Conservation (phyloP, 2,329 filamentous ascomycete genomes). For the Xylaria sp. region DNA sequence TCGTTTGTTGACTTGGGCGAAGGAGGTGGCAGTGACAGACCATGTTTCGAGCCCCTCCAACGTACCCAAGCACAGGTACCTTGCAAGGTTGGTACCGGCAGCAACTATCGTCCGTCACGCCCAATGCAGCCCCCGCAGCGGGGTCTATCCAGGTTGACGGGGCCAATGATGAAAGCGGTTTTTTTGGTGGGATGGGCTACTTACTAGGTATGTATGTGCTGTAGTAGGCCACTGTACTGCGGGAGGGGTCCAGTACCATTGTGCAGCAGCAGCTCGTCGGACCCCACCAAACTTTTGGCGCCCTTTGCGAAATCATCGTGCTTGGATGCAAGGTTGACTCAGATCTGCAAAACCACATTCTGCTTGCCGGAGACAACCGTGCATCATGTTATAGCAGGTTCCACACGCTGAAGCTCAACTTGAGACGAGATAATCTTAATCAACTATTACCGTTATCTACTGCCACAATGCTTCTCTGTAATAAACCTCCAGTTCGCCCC, state of each 20-base stretch:
- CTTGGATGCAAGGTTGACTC: constrained; percentile 8
- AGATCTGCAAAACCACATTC: neutral
- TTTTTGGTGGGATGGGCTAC: constrained; percentile 27
- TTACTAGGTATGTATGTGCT: too few relatives aligned
- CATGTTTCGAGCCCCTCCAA: constrained; percentile 7
- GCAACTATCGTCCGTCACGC: neutral
- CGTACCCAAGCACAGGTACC: constrained; percentile 10
- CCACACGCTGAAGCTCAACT: constrained; percentile 3
- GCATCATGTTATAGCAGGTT: constrained; percentile 42
- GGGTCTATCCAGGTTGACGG: constrained; percentile 31
- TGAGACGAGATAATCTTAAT: constrained; percentile 1
- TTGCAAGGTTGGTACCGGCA: neutral
- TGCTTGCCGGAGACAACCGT: neutral
- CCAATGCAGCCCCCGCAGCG: constrained; percentile 28
- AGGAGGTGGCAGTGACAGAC: constrained; percentile 9
- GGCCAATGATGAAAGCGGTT: constrained; percentile 41
- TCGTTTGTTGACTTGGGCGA: constrained; percentile 18
- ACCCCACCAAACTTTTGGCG: constrained; percentile 25
- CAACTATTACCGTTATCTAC: neutral
- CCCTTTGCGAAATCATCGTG: constrained; percentile 16
- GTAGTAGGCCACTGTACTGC: too few relatives aligned
- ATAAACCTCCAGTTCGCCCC: constrained; percentile 31
- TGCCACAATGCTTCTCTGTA: constrained; percentile 73
- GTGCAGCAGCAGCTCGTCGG: neutral
- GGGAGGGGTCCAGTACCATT: neutral